A percentile compares a stretch with the other conserved stretches of the same genome.
phyloP scores from a whole-genome alignment of 2,329 filamentous ascomycete genomes.

The Trichoderma koningii region DNA sequence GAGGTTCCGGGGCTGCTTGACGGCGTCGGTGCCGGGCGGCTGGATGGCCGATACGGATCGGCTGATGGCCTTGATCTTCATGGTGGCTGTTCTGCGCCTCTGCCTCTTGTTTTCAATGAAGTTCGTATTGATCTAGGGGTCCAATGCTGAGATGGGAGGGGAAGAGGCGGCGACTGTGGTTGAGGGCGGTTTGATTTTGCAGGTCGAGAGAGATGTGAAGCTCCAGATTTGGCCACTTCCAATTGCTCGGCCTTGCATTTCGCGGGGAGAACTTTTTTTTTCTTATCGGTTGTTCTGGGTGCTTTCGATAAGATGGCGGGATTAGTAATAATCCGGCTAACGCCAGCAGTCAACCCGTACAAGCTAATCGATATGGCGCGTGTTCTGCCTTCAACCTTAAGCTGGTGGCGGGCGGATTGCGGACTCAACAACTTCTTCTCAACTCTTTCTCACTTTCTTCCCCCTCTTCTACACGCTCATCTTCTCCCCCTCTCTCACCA shows the following conservation, averaged over 20 bases:
- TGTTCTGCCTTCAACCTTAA: conserved; percentile 19
- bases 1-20: conserved; percentile 69
- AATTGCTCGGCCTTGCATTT: conserved; percentile 7
- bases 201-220: background rate
- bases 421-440: background rate
- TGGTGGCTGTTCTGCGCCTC: conserved; percentile 28
- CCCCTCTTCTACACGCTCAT: background rate
- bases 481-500: background rate
- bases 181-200: background rate
- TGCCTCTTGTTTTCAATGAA: background rate
- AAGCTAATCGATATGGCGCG: conserved; percentile 20
- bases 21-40: conserved; percentile 65
- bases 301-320: conserved; percentile 36
- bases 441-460: conserved; percentile 20
- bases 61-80: conserved; percentile 68
- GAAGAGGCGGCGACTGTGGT: background rate
- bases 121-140: background rate
- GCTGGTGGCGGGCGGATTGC: background rate
- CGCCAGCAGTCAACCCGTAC: background rate
- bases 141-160: background rate
- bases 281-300: conserved; percentile 34
- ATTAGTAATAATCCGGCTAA: conserved; percentile 38
- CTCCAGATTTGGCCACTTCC: background rate
- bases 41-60: conserved; percentile 66
- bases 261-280: conserved; percentile 40